Evolutionary conservation across 1,284 basidiomycete genomes (phyloP).

Genomic region (Leucoagaricus sp.): DNA sequence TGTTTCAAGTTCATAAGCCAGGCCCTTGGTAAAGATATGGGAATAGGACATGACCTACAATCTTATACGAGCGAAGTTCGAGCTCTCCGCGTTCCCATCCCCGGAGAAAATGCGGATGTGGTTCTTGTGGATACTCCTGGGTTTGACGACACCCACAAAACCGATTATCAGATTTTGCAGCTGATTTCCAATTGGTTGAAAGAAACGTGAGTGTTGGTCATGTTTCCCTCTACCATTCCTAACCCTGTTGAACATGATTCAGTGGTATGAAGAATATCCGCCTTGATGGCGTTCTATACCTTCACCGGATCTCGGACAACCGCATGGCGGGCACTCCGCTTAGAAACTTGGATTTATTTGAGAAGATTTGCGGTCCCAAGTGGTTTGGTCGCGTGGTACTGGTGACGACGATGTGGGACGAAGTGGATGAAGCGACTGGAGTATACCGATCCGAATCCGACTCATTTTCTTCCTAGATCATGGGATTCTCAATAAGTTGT

Average conservation of each 20-base stretch:
- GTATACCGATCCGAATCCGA: too few species aligned
- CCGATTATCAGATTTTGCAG: conserved; percentile 21
- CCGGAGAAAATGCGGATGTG: conserved; percentile 11
- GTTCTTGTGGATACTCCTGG: conserved; percentile 26
- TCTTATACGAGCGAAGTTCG: conserved; percentile 19
- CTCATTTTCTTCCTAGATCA: too few species aligned
- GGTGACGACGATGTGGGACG: conserved; percentile 19
- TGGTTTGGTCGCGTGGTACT: conserved; percentile 10
- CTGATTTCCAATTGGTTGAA: conserved; percentile 21
- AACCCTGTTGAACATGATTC: background rate
- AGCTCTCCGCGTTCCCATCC: conserved; percentile 17
- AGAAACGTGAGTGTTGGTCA: conserved; percentile 14
- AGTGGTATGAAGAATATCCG: conserved; percentile 9
- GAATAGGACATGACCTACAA: conserved; percentile 12
- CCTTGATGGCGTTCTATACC: conserved; percentile 16
- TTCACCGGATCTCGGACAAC: conserved; percentile 17
- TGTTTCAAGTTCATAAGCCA: conserved; percentile 19
- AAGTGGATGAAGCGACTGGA: background rate
- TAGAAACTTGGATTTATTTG: conserved; percentile 13
- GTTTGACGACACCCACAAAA: conserved; percentile 22
- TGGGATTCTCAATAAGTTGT: too few species aligned
- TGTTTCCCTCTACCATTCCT: background rate
- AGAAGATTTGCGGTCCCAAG: conserved; percentile 13
- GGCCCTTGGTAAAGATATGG: background rate
- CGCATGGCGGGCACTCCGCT: conserved; percentile 11